These are phyloP conservation scores for Candolleomyces aberdarensis DNA, from an alignment of 768 basidiomycete species.

Conservation along the genomic window DNA sequence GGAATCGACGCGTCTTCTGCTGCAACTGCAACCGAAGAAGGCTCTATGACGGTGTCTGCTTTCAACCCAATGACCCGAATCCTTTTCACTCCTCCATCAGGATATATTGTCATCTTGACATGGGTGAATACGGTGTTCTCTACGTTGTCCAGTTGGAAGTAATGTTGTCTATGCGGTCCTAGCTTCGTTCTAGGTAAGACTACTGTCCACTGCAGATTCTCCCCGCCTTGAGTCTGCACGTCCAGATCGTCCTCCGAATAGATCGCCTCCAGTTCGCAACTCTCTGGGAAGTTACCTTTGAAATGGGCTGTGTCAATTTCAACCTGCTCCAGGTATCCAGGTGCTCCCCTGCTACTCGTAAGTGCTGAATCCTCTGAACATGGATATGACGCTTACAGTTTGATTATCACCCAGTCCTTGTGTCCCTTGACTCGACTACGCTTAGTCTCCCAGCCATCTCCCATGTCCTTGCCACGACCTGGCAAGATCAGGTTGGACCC, in stretches of 20 bases:
- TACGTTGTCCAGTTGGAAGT: conserved; percentile 76
- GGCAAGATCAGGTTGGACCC: conserved; percentile 90
- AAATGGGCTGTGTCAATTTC: conserved; percentile 96
- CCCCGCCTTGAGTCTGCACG: conserved; percentile 30
- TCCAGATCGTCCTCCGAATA: conserved; percentile 34
- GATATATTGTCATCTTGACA: conserved; percentile 84
- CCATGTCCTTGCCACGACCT: conserved; percentile 92
- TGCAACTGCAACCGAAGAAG: not conserved
- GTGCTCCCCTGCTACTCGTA: conserved; percentile 53
- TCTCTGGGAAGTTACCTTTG: conserved; percentile 93
- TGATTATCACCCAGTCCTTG: conserved; percentile 89
- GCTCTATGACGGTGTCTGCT: conserved; percentile 5
- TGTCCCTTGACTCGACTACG: conserved; percentile 77
- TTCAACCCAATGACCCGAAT: conserved; percentile 77
- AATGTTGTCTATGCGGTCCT: conserved; percentile 88
- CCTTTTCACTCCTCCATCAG: conserved; percentile 94
- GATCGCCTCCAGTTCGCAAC: conserved; percentile 73
- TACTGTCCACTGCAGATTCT: conserved; percentile 61
- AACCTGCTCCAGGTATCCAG: conserved; percentile 69
- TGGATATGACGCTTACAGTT: conserved; percentile 55
- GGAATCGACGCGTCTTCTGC: not conserved
- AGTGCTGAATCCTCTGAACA: not conserved
- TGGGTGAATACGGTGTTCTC: conserved; percentile 67
- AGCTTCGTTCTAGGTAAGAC: conserved; percentile 77
- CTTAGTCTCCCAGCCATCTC: conserved; percentile 98